A percentile compares a stretch with the other conserved stretches of the same genome.
phyloP scores from a whole-genome alignment of 1,284 basidiomycete genomes.

The Cryptococcus depauperatus region DNA sequence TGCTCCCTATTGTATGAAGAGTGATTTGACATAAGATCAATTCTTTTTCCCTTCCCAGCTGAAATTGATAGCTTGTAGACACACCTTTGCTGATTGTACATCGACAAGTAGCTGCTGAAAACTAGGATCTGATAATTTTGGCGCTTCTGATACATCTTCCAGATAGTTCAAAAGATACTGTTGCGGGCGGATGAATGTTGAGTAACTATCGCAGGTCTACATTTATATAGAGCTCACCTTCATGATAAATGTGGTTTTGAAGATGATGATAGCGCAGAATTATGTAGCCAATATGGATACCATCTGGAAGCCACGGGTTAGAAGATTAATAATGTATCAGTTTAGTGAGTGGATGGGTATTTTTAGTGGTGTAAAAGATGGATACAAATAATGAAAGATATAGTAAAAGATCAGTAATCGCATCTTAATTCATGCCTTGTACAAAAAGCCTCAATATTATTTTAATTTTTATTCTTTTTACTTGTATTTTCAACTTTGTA shows the following conservation, averaged over 20 bases:
- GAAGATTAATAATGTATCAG: background rate
- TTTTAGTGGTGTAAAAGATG: conserved; percentile 17
- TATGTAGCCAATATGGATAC: conserved; percentile 16
- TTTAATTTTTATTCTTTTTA: background rate
- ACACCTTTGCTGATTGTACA: conserved; percentile 44
- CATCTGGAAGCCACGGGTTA: conserved; percentile 23
- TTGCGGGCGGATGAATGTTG: conserved; percentile 25
- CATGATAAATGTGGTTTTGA: conserved; percentile 19
- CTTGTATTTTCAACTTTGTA: too few relatives aligned
- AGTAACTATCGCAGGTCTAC: conserved; percentile 1
- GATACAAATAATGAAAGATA: conserved; percentile 2
- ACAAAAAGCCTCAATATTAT: background rate
- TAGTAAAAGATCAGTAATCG: conserved; percentile 5
- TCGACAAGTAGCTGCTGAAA: conserved; percentile 45
- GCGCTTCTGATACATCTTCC: conserved; percentile 40
- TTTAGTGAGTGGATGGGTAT: conserved; percentile 29
- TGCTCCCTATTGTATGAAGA: conserved; percentile 3
- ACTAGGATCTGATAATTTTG: conserved; percentile 39
- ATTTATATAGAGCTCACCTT: too few relatives aligned
- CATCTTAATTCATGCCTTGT: background rate
- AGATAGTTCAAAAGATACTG: conserved; percentile 47
- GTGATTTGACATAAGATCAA: background rate
- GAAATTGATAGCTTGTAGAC: conserved; percentile 16
- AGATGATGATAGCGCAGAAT: conserved; percentile 2
- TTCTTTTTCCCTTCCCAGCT: background rate